Conservation (phyloP, 2,329 filamentous ascomycete genomes). For the Apiospora saccharicola region DNA sequence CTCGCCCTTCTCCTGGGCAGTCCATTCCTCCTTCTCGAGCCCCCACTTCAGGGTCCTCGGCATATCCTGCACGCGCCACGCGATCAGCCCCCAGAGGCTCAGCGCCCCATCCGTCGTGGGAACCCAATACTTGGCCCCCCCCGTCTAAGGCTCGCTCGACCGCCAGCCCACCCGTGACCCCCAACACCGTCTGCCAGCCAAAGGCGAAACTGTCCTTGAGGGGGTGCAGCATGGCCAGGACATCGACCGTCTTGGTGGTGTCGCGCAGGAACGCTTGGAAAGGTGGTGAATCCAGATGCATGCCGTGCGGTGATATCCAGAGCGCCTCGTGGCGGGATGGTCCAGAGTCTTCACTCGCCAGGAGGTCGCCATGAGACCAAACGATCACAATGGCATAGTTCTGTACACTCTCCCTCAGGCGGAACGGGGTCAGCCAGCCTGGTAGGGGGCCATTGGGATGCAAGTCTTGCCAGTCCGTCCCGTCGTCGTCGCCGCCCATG, state of each 20-base stretch:
- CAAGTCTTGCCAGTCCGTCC: slow-evolving; percentile 25
- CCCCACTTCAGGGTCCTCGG: slow-evolving; percentile 14
- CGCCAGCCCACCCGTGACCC: slow-evolving; percentile 25
- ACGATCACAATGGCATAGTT: slow-evolving; percentile 24
- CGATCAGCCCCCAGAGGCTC: slow-evolving; percentile 22
- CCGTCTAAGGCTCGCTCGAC: slow-evolving; percentile 23
- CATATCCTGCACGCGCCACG: background rate
- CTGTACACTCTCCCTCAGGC: slow-evolving; percentile 10
- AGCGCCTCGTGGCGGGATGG: slow-evolving; percentile 23
- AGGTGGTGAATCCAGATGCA: slow-evolving; percentile 1
- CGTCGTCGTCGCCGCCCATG: background rate
- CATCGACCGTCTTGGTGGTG: background rate
- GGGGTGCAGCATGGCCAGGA: slow-evolving; percentile 30
- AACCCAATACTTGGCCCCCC: slow-evolving; percentile 29
- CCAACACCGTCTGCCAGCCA: background rate
- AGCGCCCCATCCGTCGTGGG: slow-evolving; percentile 21
- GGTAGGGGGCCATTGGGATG: slow-evolving; percentile 29
- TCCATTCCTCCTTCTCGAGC: slow-evolving; percentile 8
- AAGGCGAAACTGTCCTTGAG: slow-evolving; percentile 28
- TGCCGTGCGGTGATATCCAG: slow-evolving; percentile 30
- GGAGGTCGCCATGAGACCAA: too few relatives aligned
- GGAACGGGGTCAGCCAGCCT: slow-evolving; percentile 29
- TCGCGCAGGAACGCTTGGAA: slow-evolving; percentile 25
- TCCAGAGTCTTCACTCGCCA: too few relatives aligned
- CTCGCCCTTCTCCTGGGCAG: background rate